Percentiles rank a stretch among this genome's conserved stretches.
These are phyloP conservation scores for Kwoniella sp. DNA, from an alignment of 768 basidiomycete species.

Conservation along the genomic window DNA sequence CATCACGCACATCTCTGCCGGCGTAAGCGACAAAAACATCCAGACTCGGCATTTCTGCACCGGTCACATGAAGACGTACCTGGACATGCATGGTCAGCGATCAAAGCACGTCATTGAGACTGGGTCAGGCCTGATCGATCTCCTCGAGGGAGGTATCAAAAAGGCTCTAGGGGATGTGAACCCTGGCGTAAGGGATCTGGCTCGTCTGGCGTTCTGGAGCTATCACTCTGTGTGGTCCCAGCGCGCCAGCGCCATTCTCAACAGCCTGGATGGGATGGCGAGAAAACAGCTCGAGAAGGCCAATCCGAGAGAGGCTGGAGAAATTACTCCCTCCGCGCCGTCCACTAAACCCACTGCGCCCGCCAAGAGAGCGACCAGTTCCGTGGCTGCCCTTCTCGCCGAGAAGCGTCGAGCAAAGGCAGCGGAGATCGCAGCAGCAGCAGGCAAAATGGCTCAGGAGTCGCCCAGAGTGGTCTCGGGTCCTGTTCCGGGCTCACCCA, in stretches of 20 bases:
- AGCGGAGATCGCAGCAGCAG: constrained; percentile 58
- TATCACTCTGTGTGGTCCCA: constrained; percentile 73
- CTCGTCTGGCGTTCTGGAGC: constrained; percentile 72
- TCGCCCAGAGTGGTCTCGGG: constrained; percentile 42
- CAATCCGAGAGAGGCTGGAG: constrained; percentile 56
- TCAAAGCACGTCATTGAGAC: constrained; percentile 64
- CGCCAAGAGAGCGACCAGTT: constrained; percentile 63
- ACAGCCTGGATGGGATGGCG: constrained; percentile 62
- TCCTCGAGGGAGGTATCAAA: constrained; percentile 68
- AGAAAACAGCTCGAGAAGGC: constrained; percentile 81
- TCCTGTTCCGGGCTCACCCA: constrained; percentile 51
- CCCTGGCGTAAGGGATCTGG: constrained; percentile 68
- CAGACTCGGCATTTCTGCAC: constrained; percentile 66
- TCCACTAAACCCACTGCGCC: constrained; percentile 45
- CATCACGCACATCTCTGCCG: constrained; percentile 64
- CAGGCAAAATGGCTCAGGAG: constrained; percentile 50
- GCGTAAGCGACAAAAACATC: constrained; percentile 73
- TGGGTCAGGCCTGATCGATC: constrained; percentile 60
- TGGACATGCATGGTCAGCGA: constrained; percentile 67
- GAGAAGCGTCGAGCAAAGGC: constrained; percentile 80
- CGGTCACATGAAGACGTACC: constrained; percentile 67
- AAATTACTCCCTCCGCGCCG: constrained; percentile 22
- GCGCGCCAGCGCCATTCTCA: constrained; percentile 61
- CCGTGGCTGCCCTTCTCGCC: constrained; percentile 79
- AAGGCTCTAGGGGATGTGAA: constrained; percentile 73